Evolutionary conservation across 2,329 filamentous ascomycete species (phyloP).

Genomic region (Rosellinia necatrix): DNA sequence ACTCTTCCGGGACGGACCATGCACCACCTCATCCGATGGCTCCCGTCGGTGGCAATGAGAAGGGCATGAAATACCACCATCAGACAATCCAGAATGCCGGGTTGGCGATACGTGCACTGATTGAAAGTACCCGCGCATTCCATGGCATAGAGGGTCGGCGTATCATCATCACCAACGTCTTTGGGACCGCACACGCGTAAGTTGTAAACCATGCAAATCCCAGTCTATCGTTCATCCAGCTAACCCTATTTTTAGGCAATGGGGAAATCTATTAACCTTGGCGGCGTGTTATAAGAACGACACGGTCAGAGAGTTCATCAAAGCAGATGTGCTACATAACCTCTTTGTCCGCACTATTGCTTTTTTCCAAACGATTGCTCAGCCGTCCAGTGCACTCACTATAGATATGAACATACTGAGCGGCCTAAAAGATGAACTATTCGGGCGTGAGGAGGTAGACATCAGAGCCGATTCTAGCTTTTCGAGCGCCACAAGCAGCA

Average conservation of each 20-base stretch:
- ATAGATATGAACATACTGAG: slow-evolving; percentile 77
- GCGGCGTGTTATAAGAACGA: slow-evolving; percentile 76
- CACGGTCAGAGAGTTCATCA: slow-evolving; percentile 62
- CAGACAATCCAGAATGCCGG: slow-evolving; percentile 60
- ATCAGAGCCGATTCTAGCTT: slow-evolving; percentile 46
- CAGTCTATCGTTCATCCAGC: not conserved
- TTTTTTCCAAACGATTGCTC: slow-evolving; percentile 72
- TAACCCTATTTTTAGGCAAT: slow-evolving; percentile 68
- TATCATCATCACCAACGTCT: slow-evolving; percentile 91
- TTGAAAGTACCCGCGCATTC: slow-evolving; percentile 86
- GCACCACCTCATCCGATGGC: slow-evolving; percentile 25
- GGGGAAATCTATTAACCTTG: slow-evolving; percentile 92
- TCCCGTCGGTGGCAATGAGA: slow-evolving; percentile 21
- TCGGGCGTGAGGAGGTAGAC: slow-evolving; percentile 45
- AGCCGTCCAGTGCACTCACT: slow-evolving; percentile 74
- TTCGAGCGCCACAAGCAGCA: slow-evolving; percentile 45
- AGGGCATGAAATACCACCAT: slow-evolving; percentile 35
- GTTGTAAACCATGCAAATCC: slow-evolving; percentile 46
- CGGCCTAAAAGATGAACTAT: slow-evolving; percentile 51
- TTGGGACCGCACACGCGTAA: slow-evolving; percentile 95
- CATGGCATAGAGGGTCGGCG: slow-evolving; percentile 65
- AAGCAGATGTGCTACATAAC: slow-evolving; percentile 56
- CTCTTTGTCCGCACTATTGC: slow-evolving; percentile 75
- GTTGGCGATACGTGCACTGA: slow-evolving; percentile 72
- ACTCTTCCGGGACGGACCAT: slow-evolving; percentile 31